Conservation (phyloP, 805 yeast genomes). For the Teunomyces pallodes region DNA sequence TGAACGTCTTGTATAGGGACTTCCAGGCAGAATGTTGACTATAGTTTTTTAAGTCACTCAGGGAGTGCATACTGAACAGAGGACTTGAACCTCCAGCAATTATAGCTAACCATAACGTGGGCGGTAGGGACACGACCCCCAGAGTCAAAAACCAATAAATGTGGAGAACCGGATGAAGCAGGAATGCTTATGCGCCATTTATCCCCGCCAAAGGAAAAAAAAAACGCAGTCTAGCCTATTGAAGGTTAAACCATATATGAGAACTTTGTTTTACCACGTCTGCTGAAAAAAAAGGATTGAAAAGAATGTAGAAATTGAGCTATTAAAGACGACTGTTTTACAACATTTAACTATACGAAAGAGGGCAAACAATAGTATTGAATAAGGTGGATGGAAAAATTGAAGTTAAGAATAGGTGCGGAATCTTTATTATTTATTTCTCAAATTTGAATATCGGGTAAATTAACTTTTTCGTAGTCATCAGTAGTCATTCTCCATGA, state of each 20-base stretch:
- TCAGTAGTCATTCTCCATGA: background rate
- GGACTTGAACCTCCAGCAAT: background rate
- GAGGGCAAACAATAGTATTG: no score
- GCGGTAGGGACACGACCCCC: slow-evolving; percentile 1
- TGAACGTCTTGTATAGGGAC: background rate
- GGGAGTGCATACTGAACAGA: slow-evolving; percentile 1
- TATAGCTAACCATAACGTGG: background rate
- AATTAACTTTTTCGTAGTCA: background rate
- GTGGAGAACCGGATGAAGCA: slow-evolving; percentile 1
- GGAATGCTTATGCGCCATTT: background rate
- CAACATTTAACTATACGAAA: no score
- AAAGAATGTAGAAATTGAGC: no score
- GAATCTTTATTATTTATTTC: no score
- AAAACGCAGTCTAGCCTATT: background rate
- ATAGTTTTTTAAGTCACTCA: slow-evolving; percentile 4
- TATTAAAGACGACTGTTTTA: no score
- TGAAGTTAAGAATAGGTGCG: no score
- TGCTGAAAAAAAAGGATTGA: no score
- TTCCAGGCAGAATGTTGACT: slow-evolving; percentile 1
- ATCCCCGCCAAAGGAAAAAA: background rate
- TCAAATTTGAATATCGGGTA: background rate
- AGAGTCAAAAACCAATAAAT: background rate
- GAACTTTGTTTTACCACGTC: no score
- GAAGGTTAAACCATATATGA: no score
- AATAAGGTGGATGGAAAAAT: no score